Evolutionary conservation across 129 eudicot species (phyloP).

Genomic region (Chrysanthemum seticuspe): DNA sequence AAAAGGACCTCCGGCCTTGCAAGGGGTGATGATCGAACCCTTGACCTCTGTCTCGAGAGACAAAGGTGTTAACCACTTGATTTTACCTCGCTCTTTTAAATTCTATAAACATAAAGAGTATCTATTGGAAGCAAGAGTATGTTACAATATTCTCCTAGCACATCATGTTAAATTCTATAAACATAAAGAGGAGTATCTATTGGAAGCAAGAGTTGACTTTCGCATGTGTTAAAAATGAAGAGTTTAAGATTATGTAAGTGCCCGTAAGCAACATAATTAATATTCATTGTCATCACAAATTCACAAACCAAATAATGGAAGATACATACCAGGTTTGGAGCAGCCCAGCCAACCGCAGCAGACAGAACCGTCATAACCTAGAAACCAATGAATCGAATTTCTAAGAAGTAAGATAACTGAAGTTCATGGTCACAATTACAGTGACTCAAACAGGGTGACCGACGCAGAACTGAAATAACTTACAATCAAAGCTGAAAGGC

Average conservation of each 20-base stretch:
- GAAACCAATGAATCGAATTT: slow-evolving; percentile 19
- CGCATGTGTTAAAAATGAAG: background rate
- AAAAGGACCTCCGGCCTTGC: too few species aligned
- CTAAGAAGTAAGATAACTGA: slow-evolving; percentile 1
- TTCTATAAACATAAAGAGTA: too few species aligned
- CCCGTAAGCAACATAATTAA: background rate
- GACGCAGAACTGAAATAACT: slow-evolving; percentile 25
- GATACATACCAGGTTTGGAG: slow-evolving; percentile 86
- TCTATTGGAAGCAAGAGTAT: too few species aligned
- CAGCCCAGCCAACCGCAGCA: slow-evolving; percentile 98
- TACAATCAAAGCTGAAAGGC: slow-evolving; percentile 82
- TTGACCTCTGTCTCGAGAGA: too few species aligned
- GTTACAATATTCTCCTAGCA: too few species aligned
- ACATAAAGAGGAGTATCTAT: background rate
- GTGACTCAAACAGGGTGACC: background rate
- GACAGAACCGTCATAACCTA: slow-evolving; percentile 95
- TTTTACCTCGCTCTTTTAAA: too few species aligned
- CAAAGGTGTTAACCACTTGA: too few species aligned
- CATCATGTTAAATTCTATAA: too few species aligned
- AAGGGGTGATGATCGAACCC: too few species aligned
- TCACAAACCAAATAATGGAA: background rate
- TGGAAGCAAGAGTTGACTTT: slow-evolving; percentile 21
- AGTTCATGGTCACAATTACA: background rate
- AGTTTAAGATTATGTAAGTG: background rate
- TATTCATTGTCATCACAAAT: background rate